phyloP scores from a whole-genome alignment of 371 early-diverging fungal genomes.

The Mortierella sp. region DNA sequence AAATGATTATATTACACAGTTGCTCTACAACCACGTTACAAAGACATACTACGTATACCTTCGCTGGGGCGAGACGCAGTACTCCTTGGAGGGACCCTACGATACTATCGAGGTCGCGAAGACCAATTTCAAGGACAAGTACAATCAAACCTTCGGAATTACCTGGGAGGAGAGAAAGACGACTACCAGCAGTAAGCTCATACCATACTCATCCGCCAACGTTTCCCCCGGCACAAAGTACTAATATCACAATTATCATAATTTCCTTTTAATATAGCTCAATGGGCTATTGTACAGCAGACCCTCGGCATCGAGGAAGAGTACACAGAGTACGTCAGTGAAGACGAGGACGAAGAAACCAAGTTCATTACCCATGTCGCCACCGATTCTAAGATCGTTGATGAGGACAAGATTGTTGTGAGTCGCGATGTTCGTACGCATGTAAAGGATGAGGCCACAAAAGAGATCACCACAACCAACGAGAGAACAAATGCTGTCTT shows the following conservation, averaged over 20 bases:
- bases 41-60: constrained; percentile 49
- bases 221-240: too few species aligned
- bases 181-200: constrained; percentile 15
- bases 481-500: not conserved
- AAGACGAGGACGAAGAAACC: constrained; percentile 16
- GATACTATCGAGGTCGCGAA: constrained; percentile 36
- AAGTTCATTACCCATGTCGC: constrained; percentile 2
- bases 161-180: constrained; percentile 34
- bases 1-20: constrained; percentile 22
- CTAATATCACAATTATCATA: constrained; percentile 5
- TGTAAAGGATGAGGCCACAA: not conserved
- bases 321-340: constrained; percentile 21
- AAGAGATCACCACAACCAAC: not conserved
- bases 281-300: constrained; percentile 14
- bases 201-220: too few species aligned
- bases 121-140: constrained; percentile 22
- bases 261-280: constrained; percentile 3
- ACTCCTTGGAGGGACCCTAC: constrained; percentile 31
- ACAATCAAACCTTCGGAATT: constrained; percentile 25
- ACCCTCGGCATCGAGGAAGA: constrained; percentile 13
- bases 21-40: constrained; percentile 33
- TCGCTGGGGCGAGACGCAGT: constrained; percentile 23
- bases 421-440: too few species aligned
- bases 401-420: not conserved
- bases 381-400: too few species aligned